These are phyloP conservation scores for Nicotiana obtusifolia DNA, from an alignment of 257 asterid species.

Conservation along the genomic window DNA sequence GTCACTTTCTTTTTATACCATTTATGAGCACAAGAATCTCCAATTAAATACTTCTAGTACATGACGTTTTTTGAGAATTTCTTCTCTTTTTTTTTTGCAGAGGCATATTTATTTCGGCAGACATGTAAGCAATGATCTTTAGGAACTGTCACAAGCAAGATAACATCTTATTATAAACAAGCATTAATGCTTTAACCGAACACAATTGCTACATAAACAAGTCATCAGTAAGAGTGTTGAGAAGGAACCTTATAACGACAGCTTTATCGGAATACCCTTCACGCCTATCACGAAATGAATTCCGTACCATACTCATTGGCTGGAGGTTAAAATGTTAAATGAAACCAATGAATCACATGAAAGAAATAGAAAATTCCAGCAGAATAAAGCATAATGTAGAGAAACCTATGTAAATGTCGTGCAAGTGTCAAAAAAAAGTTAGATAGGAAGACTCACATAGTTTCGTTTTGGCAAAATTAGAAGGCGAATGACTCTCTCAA, in stretches of 20 bases:
- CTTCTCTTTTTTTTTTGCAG: background rate
- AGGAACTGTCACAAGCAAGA: background rate
- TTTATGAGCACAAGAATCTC: constrained; percentile 1
- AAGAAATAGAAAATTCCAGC: background rate
- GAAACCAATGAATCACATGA: constrained; percentile 16
- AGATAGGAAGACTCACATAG: constrained; percentile 40
- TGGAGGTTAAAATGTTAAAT: constrained; percentile 26
- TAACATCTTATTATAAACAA: background rate
- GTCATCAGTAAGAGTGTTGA: constrained; percentile 5
- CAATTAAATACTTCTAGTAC: background rate
- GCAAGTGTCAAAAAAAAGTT: background rate
- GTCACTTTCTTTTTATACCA: background rate
- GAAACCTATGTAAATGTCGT: background rate
- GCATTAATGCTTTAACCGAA: background rate
- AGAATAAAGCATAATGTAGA: background rate
- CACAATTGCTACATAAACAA: background rate
- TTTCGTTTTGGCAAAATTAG: constrained; percentile 78
- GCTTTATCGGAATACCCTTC: constrained; percentile 97
- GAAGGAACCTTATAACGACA: constrained; percentile 71
- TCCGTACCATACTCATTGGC: constrained; percentile 84
- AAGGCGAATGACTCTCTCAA: constrained; percentile 85
- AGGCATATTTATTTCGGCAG: background rate
- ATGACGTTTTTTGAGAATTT: background rate
- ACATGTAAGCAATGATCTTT: background rate
- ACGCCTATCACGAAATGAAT: constrained; percentile 77